phyloP scores from a whole-genome alignment of 345 rosid species.

The Ceriops decandra region DNA sequence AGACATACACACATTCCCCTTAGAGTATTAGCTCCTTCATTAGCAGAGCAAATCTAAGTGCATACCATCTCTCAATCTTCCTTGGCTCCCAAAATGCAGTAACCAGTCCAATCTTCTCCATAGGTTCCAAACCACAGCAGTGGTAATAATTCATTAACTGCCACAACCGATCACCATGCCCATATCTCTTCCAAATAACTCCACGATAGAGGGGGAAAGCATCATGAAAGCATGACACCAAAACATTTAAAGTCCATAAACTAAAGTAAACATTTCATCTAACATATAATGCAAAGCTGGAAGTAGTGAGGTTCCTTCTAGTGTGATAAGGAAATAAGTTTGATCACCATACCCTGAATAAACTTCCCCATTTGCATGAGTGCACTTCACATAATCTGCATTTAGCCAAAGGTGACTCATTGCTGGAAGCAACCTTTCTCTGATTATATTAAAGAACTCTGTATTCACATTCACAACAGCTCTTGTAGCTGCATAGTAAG shows the following conservation, averaged over 20 bases:
- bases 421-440: slow-evolving; percentile 64
- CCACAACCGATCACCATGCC: not conserved
- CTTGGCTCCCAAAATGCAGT: slow-evolving; percentile 1
- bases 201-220: not conserved
- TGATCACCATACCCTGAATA: slow-evolving; percentile 72
- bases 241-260: not conserved
- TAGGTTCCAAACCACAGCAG: not conserved
- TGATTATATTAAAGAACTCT: slow-evolving; percentile 75
- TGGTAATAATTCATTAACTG: not conserved
- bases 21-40: too few relatives aligned
- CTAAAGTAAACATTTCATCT: not conserved
- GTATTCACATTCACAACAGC: slow-evolving; percentile 76
- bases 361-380: slow-evolving; percentile 74
- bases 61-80: not conserved
- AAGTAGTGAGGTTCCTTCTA: too few relatives aligned
- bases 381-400: slow-evolving; percentile 91
- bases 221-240: not conserved
- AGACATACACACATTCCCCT: too few relatives aligned
- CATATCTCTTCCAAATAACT: not conserved
- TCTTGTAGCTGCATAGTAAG: slow-evolving; percentile 93
- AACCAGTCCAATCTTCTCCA: not conserved
- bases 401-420: slow-evolving; percentile 85
- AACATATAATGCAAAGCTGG: too few relatives aligned
- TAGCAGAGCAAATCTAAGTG: not conserved
- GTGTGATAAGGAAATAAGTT: not conserved